Conservation (phyloP, 2,329 filamentous ascomycete genomes). For the Fusarium papillatum region DNA sequence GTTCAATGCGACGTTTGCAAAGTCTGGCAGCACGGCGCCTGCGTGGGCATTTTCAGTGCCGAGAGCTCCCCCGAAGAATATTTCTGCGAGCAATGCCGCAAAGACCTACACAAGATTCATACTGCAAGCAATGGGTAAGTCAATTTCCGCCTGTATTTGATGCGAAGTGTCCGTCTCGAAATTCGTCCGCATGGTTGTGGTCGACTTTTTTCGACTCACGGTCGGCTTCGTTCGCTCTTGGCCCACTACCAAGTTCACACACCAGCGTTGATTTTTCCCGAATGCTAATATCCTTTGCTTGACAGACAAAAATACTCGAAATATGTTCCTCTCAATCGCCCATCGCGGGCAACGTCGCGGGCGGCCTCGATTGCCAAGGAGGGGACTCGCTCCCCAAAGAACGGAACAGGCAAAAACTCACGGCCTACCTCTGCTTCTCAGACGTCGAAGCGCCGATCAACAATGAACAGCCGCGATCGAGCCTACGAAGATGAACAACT, state of each 20-base stretch:
- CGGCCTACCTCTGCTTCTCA: constrained; percentile 65
- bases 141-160: background rate
- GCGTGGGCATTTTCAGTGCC: constrained; percentile 96
- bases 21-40: constrained; percentile 99
- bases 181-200: background rate
- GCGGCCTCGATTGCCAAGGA: constrained; percentile 70
- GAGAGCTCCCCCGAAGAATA: constrained; percentile 95
- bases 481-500: constrained; percentile 96
- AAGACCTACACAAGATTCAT: constrained; percentile 89
- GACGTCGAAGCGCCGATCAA: constrained; percentile 85
- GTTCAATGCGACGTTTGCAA: constrained; percentile 98
- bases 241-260: background rate
- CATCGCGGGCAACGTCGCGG: constrained; percentile 69
- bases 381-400: constrained; percentile 72
- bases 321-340: constrained; percentile 71
- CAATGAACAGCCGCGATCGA: constrained; percentile 96
- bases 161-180: background rate
- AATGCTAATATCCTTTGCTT: background rate
- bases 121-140: constrained; percentile 88
- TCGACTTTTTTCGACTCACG: background rate
- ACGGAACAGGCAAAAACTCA: constrained; percentile 68
- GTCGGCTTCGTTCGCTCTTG: background rate
- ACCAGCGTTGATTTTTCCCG: background rate
- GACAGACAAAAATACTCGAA: constrained; percentile 75
- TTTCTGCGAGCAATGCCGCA: constrained; percentile 95